A percentile compares a stretch with the other conserved stretches of the same genome.
These are phyloP conservation scores for Tolypocladium pustulatum DNA, from an alignment of 2,329 filamentous ascomycete genomes.

Conservation along the genomic window DNA sequence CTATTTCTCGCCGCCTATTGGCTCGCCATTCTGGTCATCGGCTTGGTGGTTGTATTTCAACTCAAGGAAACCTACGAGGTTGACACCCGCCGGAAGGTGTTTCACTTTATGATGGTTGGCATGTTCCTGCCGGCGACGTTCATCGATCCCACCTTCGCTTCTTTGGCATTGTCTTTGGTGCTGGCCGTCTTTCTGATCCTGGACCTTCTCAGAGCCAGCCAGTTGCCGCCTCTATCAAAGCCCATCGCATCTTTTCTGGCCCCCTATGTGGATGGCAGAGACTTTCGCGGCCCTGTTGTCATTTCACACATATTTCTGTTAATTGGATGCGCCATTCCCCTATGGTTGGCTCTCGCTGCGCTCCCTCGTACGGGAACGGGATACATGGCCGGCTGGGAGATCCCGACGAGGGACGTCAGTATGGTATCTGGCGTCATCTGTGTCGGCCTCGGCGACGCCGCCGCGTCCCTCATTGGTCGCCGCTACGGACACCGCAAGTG, in stretches of 20 bases:
- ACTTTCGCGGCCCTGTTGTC: slow-evolving; percentile 87
- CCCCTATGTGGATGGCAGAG: slow-evolving; percentile 88
- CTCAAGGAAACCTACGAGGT: slow-evolving; percentile 76
- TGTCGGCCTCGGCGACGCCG: slow-evolving; percentile 90
- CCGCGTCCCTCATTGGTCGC: slow-evolving; percentile 79
- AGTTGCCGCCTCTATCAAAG: slow-evolving; percentile 80
- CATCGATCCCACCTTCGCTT: slow-evolving; percentile 75
- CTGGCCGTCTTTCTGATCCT: slow-evolving; percentile 79
- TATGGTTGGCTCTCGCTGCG: slow-evolving; percentile 78
- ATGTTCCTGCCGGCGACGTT: slow-evolving; percentile 87
- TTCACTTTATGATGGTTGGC: slow-evolving; percentile 95
- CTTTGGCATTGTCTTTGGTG: slow-evolving; percentile 68
- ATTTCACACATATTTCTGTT: slow-evolving; percentile 93
- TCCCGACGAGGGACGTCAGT: slow-evolving; percentile 62
- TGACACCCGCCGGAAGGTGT: slow-evolving; percentile 91
- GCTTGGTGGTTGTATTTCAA: slow-evolving; percentile 63
- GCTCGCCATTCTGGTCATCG: slow-evolving; percentile 54
- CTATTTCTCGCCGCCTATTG: slow-evolving; percentile 69
- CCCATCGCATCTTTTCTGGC: slow-evolving; percentile 80
- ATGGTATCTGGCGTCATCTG: slow-evolving; percentile 92
- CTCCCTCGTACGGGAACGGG: slow-evolving; percentile 44
- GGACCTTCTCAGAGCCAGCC: slow-evolving; percentile 80
- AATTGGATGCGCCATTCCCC: slow-evolving; percentile 86
- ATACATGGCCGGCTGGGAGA: slow-evolving; percentile 64
- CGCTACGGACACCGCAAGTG: slow-evolving; percentile 82